Evolutionary conservation across 768 basidiomycete genomes (phyloP).

Genomic region (Phallus indusiatus): DNA sequence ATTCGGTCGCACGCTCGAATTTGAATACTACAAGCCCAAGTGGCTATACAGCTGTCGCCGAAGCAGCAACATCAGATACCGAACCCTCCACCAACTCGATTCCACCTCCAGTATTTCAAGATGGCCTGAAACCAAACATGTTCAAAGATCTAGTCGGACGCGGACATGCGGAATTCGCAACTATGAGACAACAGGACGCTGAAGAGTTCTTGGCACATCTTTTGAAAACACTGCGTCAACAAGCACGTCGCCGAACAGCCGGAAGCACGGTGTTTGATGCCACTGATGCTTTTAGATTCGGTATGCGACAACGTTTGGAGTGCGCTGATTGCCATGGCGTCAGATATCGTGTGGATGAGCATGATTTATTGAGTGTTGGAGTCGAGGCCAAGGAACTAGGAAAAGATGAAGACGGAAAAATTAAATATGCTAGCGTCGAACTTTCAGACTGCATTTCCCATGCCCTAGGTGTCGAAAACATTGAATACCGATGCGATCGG

Average conservation of each 20-base stretch:
- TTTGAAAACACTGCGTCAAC: slow-evolving; percentile 59
- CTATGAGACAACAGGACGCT: slow-evolving; percentile 95
- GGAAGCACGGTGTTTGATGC: slow-evolving; percentile 43
- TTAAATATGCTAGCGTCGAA: slow-evolving; percentile 49
- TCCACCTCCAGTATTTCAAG: slow-evolving; percentile 59
- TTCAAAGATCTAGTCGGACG: slow-evolving; percentile 90
- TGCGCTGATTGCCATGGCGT: slow-evolving; percentile 74
- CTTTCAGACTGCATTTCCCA: slow-evolving; percentile 53
- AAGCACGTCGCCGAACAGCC: slow-evolving; percentile 42
- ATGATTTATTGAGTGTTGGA: slow-evolving; percentile 71
- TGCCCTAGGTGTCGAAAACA: slow-evolving; percentile 46
- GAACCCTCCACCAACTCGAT: slow-evolving; percentile 23
- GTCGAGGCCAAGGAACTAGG: slow-evolving; percentile 51
- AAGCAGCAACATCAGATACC: slow-evolving; percentile 16
- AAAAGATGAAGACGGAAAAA: slow-evolving; percentile 51
- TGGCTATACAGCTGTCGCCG: slow-evolving; percentile 10
- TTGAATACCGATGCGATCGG: slow-evolving; percentile 75
- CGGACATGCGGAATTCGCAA: slow-evolving; percentile 88
- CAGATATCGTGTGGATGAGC: slow-evolving; percentile 67
- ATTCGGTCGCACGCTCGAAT: slow-evolving; percentile 47
- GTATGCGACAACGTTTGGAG: slow-evolving; percentile 78
- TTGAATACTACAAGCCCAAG: slow-evolving; percentile 17
- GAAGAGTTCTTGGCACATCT: slow-evolving; percentile 90
- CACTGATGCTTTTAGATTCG: slow-evolving; percentile 70
- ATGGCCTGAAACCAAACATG: slow-evolving; percentile 68